Percentiles rank a stretch among this genome's conserved stretches.
Conservation (phyloP, 495 filamentous ascomycete species). For the Talaromyces wortmannii region DNA sequence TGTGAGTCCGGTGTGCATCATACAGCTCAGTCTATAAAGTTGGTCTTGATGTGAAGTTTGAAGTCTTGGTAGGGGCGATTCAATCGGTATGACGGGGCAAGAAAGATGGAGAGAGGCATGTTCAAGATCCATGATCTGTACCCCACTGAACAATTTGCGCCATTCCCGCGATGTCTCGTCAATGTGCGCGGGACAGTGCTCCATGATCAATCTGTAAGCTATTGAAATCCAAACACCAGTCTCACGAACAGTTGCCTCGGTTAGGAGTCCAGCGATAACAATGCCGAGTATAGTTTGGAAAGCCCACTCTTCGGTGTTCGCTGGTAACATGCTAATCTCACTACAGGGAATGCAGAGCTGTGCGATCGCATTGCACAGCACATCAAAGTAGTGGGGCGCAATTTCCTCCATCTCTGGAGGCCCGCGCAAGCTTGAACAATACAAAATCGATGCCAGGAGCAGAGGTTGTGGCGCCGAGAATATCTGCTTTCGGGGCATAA, state of each 20-base stretch:
- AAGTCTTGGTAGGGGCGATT: slow-evolving; percentile 4
- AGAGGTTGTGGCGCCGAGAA: slow-evolving; percentile 6
- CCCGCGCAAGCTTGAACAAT: slow-evolving; percentile 4
- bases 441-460: slow-evolving; percentile 4
- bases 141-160: slow-evolving; percentile 5
- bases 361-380: slow-evolving; percentile 2
- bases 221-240: slow-evolving; percentile 5
- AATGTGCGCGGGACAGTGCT: slow-evolving; percentile 4
- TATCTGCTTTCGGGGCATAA: slow-evolving; percentile 4
- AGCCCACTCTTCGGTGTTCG: slow-evolving; percentile 4
- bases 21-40: slow-evolving; percentile 2
- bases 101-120: slow-evolving; percentile 6
- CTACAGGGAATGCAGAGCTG: slow-evolving; percentile 2
- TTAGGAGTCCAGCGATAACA: slow-evolving; percentile 4
- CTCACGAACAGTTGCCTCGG: slow-evolving; percentile 2
- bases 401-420: slow-evolving; percentile 1
- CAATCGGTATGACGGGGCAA: slow-evolving; percentile 4
- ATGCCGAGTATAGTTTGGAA: slow-evolving; percentile 3
- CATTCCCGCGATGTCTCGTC: slow-evolving; percentile 7
- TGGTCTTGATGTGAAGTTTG: slow-evolving; percentile 2
- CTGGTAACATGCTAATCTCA: not conserved
- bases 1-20: slow-evolving; percentile 4
- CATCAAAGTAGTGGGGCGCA: slow-evolving; percentile 1
- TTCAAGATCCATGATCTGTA: slow-evolving; percentile 5
- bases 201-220: slow-evolving; percentile 1